Evolutionary conservation across 208 protist genomes (phyloP).

Genomic region (Leishmania turanica): DNA sequence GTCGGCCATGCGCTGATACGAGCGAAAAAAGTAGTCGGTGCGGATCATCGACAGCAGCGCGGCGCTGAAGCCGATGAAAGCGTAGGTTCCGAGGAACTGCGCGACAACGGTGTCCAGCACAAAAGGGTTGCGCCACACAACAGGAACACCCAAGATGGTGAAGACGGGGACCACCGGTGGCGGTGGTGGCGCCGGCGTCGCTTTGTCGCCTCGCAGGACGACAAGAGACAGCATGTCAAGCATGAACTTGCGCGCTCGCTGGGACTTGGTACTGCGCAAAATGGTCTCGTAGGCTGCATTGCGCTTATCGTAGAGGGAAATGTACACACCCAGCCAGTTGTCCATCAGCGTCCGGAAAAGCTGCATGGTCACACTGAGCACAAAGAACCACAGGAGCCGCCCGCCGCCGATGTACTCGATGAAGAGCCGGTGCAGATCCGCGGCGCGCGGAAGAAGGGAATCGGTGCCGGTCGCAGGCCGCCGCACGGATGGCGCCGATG

Average conservation of each 20-base stretch:
- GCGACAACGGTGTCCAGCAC: slow-evolving; percentile 41
- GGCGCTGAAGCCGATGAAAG: slow-evolving; percentile 54
- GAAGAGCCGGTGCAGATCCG: slow-evolving; percentile 51
- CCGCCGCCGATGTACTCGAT: slow-evolving; percentile 44
- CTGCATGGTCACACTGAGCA: slow-evolving; percentile 50
- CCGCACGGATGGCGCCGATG: slow-evolving; percentile 6
- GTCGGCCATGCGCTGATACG: slow-evolving; percentile 61
- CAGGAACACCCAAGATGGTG: slow-evolving; percentile 15
- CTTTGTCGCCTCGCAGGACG: slow-evolving; percentile 30
- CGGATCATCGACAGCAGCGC: slow-evolving; percentile 55
- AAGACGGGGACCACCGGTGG: slow-evolving; percentile 20
- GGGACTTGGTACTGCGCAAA: slow-evolving; percentile 40
- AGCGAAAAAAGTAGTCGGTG: slow-evolving; percentile 60
- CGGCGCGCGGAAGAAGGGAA: slow-evolving; percentile 37
- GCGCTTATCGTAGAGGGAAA: slow-evolving; percentile 51
- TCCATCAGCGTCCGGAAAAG: slow-evolving; percentile 64
- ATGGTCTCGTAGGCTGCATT: slow-evolving; percentile 42
- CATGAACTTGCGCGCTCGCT: slow-evolving; percentile 37
- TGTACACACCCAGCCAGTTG: slow-evolving; percentile 81
- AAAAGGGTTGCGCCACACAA: slow-evolving; percentile 37
- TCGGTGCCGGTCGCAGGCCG: slow-evolving; percentile 10
- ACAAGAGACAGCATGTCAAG: slow-evolving; percentile 32
- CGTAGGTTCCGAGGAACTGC: slow-evolving; percentile 64
- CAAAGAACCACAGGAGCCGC: slow-evolving; percentile 35
- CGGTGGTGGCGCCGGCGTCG: slow-evolving; percentile 18